Evolutionary conservation across 2,329 filamentous ascomycete species (phyloP).

Genomic region (Chrysoporthe puriensis): DNA sequence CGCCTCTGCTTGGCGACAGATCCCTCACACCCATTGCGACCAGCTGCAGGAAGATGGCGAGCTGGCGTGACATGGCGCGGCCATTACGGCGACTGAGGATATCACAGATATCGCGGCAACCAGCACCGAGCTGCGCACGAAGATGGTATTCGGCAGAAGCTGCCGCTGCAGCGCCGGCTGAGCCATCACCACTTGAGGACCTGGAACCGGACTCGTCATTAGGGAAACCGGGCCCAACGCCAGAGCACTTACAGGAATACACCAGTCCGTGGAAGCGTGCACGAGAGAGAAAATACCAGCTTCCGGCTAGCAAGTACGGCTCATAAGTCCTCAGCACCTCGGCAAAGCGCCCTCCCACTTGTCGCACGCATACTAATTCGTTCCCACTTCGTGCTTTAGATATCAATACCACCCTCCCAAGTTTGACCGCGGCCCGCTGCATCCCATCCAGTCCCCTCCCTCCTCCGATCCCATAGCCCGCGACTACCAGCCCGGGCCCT

Average conservation of each 20-base stretch:
- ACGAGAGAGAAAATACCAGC: constrained; percentile 40
- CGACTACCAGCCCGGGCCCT: constrained; percentile 87
- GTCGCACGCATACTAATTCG: constrained; percentile 18
- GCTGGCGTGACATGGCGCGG: constrained; percentile 46
- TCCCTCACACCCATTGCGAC: constrained; percentile 9
- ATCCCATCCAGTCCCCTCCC: constrained; percentile 88
- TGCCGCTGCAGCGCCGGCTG: constrained; percentile 36
- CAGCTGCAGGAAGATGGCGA: constrained; percentile 41
- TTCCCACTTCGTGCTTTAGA: constrained; percentile 52
- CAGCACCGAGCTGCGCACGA: constrained; percentile 38
- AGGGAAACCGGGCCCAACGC: constrained; percentile 45
- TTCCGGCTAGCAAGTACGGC: constrained; percentile 52
- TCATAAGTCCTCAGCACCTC: constrained; percentile 28
- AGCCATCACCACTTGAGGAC: constrained; percentile 44
- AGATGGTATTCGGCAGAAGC: constrained; percentile 54
- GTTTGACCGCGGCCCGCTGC: constrained; percentile 90
- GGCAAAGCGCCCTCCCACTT: not conserved
- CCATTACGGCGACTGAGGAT: constrained; percentile 30
- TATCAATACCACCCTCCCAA: constrained; percentile 95
- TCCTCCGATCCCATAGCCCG: constrained; percentile 86
- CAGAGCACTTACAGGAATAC: constrained; percentile 42
- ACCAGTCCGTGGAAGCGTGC: constrained; percentile 46
- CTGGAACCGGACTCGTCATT: constrained; percentile 57
- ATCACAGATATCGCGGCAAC: constrained; percentile 27
- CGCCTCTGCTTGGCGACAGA: constrained; percentile 17